Evolutionary conservation across 306 rosid genomes (phyloP), one percentile per base, ranked within the genome.

Genomic region (Mucuna pruriens): DNA sequence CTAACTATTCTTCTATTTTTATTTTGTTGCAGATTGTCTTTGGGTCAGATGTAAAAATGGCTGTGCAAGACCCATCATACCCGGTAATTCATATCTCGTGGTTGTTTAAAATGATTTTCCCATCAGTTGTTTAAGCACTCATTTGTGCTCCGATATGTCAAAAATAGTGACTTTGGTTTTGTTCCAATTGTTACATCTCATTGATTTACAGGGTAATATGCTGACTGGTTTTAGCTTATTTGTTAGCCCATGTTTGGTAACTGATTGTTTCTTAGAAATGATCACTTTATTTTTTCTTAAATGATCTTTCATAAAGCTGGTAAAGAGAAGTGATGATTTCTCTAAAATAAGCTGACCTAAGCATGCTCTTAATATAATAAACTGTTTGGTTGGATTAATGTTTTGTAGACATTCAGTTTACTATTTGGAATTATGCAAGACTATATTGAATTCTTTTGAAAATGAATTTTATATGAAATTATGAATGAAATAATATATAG

Each of bases 31-130:
- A 87, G 90, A 36, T 87, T 82, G 81, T 87, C 74, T 87, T 92
- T 29, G 97, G 97, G 44, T 87, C 97, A 33, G 62, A 88, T 40
- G 90, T 89, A 77, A 88, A 87, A 4, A 83, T 89, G 62, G 94
- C 97, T 6, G 95, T 92, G 51, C 95, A 92, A 79, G 95, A 92
- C 17, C 97, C 95, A 34, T 88, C 97, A 23, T 91, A 85, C 77
- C 97, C 97, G 85, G 97, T 92, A 84, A 63, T 62, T 62, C n/a
- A 63, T 62, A 45, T 68, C 16, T 39, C 55, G 25, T 25, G 2
- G 16, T 77, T 45, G 29, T 82, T 82, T 62, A 54, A n/a, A 73
- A 68, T 42, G 12, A 20, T 45, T 34, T 48, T 70, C 13, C 52
- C 42, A 44, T 48, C 54, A 61, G n/a, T 20, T 81, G 31, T 66